Base-by-base conservation (phyloP, 805 yeast species). In the Pichia pseudocactophila region DNA sequence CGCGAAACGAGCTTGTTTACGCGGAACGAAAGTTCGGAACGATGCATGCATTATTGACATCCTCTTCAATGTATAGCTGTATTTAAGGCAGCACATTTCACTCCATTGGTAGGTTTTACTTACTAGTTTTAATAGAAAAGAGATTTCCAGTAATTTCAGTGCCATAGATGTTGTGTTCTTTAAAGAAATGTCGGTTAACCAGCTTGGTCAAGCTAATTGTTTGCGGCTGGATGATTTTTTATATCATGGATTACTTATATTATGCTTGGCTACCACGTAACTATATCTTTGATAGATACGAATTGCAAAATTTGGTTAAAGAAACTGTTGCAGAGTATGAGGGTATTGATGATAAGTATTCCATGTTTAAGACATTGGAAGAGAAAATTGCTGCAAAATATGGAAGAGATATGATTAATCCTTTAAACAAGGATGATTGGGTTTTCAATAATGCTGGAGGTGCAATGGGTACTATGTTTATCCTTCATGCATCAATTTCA, bases 371-470 rank as follows among this genome's bases (percentile, higher is more conserved):
- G 16, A 84, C 74, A 38, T 65, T 90, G 47, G 75, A 84, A 28
- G 70, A 70, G 2, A 69, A 64, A 28, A 59, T 89, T 45, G 69
- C 78, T 47, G 67, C 61, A 3, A 74, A 69, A 36, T 92, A 92
- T 60, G 95, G 95, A 11, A 43, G 46, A 3, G 78, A 76, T 7
- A 58, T 73, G 51, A 74, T 90, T 63, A 85, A 85, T 63, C 78
- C 78, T 50, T 70, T 82, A 51, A 76, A 80, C 59, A 68, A 70
- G 39, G 82, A 83, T 41, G 90, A 89, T 50, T 92, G 97, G 97
- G 82, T 92, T 40, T 90, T 80, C 75, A 92, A 92, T 73, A 87
- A 86, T 55, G 98, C 98, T 3, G 98, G 98, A 42, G 96, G 96
- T 52, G 97, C 98, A 40, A 92, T 92, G 98, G 92, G 94, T 19